Percentiles rank a stretch among this genome's conserved stretches.
Conservation (phyloP, 768 basidiomycete species). For the Amyloporia xantha region DNA sequence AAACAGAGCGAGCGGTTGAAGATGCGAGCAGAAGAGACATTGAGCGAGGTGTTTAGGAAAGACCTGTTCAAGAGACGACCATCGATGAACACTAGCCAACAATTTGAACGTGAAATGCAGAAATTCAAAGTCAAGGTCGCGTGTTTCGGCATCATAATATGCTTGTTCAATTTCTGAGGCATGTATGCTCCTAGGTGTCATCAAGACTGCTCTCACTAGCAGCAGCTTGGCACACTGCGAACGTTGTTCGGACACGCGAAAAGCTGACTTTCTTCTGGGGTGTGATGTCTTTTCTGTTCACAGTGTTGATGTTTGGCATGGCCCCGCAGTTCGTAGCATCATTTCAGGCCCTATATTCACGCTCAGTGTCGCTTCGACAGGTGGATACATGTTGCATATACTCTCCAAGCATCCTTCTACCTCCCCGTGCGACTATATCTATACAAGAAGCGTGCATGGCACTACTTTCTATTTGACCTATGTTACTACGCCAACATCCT, state of each 20-base stretch:
- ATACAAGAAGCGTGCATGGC: conserved; percentile 92
- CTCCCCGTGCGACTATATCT: conserved; percentile 76
- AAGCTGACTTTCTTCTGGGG: conserved; percentile 91
- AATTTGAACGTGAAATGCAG: conserved; percentile 79
- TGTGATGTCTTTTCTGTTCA: conserved; percentile 82
- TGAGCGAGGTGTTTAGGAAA: conserved; percentile 49
- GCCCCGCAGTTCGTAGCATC: conserved; percentile 66
- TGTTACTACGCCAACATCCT: conserved; percentile 94
- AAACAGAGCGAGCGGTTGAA: conserved; percentile 84
- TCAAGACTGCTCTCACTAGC: conserved; percentile 71
- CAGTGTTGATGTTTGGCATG: conserved; percentile 83
- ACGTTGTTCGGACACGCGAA: conserved; percentile 75
- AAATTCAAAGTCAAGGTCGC: conserved; percentile 79
- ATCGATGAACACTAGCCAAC: conserved; percentile 56
- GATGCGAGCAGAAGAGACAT: conserved; percentile 69
- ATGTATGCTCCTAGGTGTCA: conserved; percentile 51
- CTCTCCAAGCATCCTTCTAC: conserved; percentile 67
- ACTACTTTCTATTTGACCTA: conserved; percentile 89
- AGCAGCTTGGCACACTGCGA: conserved; percentile 88
- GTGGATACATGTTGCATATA: conserved; percentile 88
- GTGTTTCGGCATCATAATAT: conserved; percentile 1
- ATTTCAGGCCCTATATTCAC: background rate
- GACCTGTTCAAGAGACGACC: conserved; percentile 55
- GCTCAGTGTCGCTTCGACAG: conserved; percentile 21
- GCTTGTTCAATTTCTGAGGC: background rate